Evolutionary conservation across 768 basidiomycete species (phyloP).

Genomic region (Russula emetica): DNA sequence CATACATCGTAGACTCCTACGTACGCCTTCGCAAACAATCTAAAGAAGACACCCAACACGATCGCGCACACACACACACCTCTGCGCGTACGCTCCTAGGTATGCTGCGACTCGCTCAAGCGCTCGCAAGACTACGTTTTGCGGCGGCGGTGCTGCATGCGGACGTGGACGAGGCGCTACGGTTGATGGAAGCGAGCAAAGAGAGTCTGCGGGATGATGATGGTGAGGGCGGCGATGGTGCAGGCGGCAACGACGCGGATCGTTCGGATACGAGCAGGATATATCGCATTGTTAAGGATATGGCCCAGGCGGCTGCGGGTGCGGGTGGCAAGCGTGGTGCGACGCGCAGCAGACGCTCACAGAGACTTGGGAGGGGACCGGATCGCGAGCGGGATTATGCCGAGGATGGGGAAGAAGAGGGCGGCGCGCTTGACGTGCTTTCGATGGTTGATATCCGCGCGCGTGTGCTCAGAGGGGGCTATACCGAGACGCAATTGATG

Average conservation of each 20-base stretch:
- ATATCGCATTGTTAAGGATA: constrained; percentile 85
- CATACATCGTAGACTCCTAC: constrained; percentile 92
- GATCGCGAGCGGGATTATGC: constrained; percentile 66
- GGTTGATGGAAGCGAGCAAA: constrained; percentile 96
- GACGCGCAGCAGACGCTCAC: constrained; percentile 52
- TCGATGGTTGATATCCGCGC: constrained; percentile 85
- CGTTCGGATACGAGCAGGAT: constrained; percentile 78
- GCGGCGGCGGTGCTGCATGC: constrained; percentile 71
- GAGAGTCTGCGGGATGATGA: constrained; percentile 81
- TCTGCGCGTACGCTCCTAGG: constrained; percentile 95
- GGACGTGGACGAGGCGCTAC: constrained; percentile 95
- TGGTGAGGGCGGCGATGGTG: constrained; percentile 54
- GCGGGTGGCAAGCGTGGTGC: constrained; percentile 37
- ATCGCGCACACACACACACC: constrained; percentile 90
- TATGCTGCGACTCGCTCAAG: constrained; percentile 90
- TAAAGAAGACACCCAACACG: constrained; percentile 83
- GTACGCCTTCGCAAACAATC: constrained; percentile 91
- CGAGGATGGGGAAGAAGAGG: constrained; percentile 46
- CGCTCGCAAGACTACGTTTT: constrained; percentile 87
- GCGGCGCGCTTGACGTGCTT: constrained; percentile 53
- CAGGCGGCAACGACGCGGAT: constrained; percentile 56
- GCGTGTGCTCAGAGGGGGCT: constrained; percentile 80
- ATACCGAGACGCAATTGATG: constrained; percentile 87
- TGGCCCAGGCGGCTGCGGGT: constrained; percentile 46
- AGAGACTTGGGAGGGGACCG: constrained; percentile 50